Conservation (phyloP, 2,329 filamentous ascomycete species). For the Curvularia eragrostidis region DNA sequence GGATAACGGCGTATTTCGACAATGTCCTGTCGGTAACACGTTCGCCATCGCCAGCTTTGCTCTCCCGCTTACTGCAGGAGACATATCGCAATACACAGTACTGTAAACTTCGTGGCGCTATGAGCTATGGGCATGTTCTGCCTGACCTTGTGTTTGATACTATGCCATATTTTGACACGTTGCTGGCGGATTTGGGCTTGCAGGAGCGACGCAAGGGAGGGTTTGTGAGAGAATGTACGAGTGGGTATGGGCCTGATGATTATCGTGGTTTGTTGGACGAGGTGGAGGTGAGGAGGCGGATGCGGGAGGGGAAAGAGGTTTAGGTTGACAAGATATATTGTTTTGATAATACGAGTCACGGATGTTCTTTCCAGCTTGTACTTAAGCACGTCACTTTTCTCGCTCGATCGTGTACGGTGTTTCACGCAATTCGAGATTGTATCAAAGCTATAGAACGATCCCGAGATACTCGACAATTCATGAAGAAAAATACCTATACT, state of each 20-base stretch:
- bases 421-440: background rate
- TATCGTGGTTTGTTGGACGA: constrained; percentile 59
- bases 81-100: constrained; percentile 71
- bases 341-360: no score
- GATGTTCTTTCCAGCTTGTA: no score
- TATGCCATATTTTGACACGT: constrained; percentile 39
- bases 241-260: constrained; percentile 58
- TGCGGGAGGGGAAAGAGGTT: background rate
- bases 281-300: constrained; percentile 56
- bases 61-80: constrained; percentile 28
- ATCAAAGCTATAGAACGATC: background rate
- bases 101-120: constrained; percentile 73
- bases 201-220: constrained; percentile 27
- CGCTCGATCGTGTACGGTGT: no score
- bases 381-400: no score
- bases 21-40: constrained; percentile 51
- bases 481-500: background rate
- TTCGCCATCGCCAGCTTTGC: background rate
- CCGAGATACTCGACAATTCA: background rate
- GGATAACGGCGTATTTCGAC: constrained; percentile 68
- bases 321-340: no score
- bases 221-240: constrained; percentile 28
- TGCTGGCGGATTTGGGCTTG: constrained; percentile 35
- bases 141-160: constrained; percentile 43
- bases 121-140: constrained; percentile 72